Evolutionary conservation across 805 yeast genomes (phyloP).

Genomic region (Saturnispora diversa): DNA sequence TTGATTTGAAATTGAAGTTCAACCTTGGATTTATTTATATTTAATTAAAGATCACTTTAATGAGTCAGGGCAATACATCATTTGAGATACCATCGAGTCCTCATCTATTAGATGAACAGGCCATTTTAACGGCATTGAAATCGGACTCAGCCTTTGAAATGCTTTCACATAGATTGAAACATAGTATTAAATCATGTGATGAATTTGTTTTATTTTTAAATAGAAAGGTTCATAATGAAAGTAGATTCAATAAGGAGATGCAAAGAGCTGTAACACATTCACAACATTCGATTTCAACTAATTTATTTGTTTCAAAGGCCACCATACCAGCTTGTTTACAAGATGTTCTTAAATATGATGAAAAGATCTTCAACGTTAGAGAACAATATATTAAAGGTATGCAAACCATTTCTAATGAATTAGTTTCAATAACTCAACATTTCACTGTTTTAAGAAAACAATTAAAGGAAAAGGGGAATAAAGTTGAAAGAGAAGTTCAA

Average conservation of each 20-base stretch:
- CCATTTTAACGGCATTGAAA: constrained; percentile 5
- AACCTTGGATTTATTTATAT: no score
- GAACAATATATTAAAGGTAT: constrained; percentile 70
- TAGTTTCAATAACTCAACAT: constrained; percentile 59
- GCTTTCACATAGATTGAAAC: constrained; percentile 65
- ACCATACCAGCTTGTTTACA: constrained; percentile 63
- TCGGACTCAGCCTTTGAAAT: constrained; percentile 76
- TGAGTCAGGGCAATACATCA: constrained; percentile 5
- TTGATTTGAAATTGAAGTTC: no score
- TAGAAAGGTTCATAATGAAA: constrained; percentile 70
- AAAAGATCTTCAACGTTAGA: constrained; percentile 59
- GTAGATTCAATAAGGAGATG: constrained; percentile 67
- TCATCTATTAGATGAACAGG: constrained; percentile 5
- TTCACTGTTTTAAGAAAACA: constrained; percentile 66
- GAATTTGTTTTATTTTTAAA: constrained; percentile 75
- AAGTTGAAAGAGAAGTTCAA: constrained; percentile 73
- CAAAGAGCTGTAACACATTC: constrained; percentile 56
- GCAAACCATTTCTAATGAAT: constrained; percentile 79
- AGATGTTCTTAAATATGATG: constrained; percentile 68
- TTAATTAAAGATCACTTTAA: background rate
- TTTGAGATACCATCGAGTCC: constrained; percentile 9
- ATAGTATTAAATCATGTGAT: constrained; percentile 71
- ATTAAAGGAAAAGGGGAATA: constrained; percentile 72
- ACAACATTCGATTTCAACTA: constrained; percentile 25
- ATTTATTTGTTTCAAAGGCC: constrained; percentile 32